phyloP scores from a whole-genome alignment of 805 yeast species.

The Myxozyma neotropica region DNA sequence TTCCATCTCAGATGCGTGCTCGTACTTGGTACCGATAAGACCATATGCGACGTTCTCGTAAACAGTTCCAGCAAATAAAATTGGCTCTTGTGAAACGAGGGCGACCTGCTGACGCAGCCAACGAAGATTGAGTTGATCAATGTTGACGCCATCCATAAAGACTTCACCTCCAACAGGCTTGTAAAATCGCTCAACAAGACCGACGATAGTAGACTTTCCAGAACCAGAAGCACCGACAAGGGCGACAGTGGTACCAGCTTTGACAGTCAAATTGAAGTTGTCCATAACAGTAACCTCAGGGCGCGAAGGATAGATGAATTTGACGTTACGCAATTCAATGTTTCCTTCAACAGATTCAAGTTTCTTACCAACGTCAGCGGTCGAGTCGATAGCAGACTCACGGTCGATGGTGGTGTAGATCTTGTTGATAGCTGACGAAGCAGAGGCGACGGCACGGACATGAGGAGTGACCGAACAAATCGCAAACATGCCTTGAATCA shows the following conservation, averaged over 20 bases:
- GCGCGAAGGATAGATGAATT: conserved; percentile 41
- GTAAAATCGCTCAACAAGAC: conserved; percentile 59
- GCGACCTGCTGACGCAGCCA: conserved; percentile 57
- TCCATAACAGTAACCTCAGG: conserved; percentile 39
- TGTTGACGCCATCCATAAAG: conserved; percentile 51
- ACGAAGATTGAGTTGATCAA: conserved; percentile 54
- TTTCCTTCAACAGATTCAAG: conserved; percentile 44
- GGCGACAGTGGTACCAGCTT: conserved; percentile 84
- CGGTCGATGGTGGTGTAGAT: conserved; percentile 50
- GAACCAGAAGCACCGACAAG: conserved; percentile 83
- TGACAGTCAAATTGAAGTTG: conserved; percentile 44
- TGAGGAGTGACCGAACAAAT: conserved; percentile 48
- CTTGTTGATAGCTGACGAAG: conserved; percentile 46
- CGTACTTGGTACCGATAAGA: conserved; percentile 44
- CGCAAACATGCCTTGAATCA: conserved; percentile 45
- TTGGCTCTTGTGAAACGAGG: conserved; percentile 60
- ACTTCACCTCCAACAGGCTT: conserved; percentile 56
- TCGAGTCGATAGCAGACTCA: conserved; percentile 46
- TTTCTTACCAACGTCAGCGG: conserved; percentile 34
- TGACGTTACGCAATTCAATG: conserved; percentile 36
- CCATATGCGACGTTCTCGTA: conserved; percentile 82
- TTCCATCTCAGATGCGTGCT: conserved; percentile 44
- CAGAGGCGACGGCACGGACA: conserved; percentile 45
- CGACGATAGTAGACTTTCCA: conserved; percentile 51
- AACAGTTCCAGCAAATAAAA: conserved; percentile 75